phyloP scores from a whole-genome alignment of 306 rosid genomes.

The Senna siamea region DNA sequence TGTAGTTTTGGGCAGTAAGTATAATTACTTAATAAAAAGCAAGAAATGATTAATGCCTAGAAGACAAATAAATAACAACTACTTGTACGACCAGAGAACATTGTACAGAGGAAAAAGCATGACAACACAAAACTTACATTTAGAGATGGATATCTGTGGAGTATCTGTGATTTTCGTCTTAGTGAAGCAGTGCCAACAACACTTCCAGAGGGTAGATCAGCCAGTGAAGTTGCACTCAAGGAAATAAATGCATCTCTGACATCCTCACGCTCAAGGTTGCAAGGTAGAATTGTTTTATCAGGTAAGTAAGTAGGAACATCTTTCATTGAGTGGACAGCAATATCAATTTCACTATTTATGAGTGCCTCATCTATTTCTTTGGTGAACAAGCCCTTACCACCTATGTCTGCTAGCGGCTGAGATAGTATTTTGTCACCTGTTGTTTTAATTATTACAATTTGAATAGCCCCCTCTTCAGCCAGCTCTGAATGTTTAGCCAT shows the following conservation, averaged over 20 bases:
- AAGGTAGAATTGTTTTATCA: conserved; percentile 71
- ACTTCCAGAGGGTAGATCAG: conserved; percentile 76
- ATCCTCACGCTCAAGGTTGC: conserved; percentile 89
- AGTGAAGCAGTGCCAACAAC: conserved; percentile 86
- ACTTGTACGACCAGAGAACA: background rate
- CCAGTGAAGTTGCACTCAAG: conserved; percentile 65
- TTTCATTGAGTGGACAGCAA: conserved; percentile 93
- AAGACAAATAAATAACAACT: background rate
- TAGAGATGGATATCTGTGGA: conserved; percentile 75
- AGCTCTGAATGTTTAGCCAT: conserved; percentile 74
- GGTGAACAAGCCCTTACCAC: conserved; percentile 91
- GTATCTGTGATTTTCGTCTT: conserved; percentile 83
- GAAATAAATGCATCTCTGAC: conserved; percentile 89
- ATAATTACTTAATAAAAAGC: background rate
- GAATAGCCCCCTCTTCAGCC: conserved; percentile 87
- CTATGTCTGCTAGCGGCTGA: conserved; percentile 89
- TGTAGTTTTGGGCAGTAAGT: background rate
- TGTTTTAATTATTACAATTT: conserved; percentile 78
- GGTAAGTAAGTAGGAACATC: conserved; percentile 93
- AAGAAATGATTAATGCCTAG: background rate
- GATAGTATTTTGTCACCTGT: conserved; percentile 82
- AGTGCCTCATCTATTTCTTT: conserved; percentile 93
- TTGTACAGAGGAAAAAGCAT: background rate
- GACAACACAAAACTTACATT: conserved; percentile 50
- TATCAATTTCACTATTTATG: conserved; percentile 70